Evolutionary conservation across 306 rosid species (phyloP), one percentile per base, ranked within the genome.

Genomic region (Vicia sativa): DNA sequence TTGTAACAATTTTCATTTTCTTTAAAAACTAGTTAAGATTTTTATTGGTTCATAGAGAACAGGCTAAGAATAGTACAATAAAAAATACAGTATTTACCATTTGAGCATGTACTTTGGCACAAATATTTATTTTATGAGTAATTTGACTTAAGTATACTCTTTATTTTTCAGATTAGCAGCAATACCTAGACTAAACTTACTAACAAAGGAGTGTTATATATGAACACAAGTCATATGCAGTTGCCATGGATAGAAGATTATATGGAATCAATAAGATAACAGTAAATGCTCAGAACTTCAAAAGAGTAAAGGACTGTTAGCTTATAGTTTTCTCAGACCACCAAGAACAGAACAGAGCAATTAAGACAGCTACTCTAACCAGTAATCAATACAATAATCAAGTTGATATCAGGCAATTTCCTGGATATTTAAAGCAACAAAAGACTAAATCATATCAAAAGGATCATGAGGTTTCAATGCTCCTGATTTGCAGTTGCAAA

Each of bases 361-460:
- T 28, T 26, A 65, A 57, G 35, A 23, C 52, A 31, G 44, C 64
- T 37, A 11, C 11, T 29, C 9, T 50, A 68, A 69, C 35, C 6
- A n/a, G 50, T 11, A 52, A 77, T 31, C 50, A 57, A 46, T 26
- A 71, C 50, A 71, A 43, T 65, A n/a, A 49, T 71, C 64, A 65
- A 19, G 35, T 39, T 49, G 42, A 39, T 11, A 37, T 64, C 49
- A 37, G 56, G 55, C 8, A 56, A 23, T 42, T 55, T 9, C 37
- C 28, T 9, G 26, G 14, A 63, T 39, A 70, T 34, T 69, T 63
- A 70, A 61, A 38, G 42, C 34, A 58, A 6, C 68, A 63, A 64
- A 23, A 50, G 42, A 23, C 28, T 70, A 55, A 55, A 35, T 11
- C 45, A 70, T 49, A 67, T 35, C 61, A 54, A 49, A 44, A 31